These are phyloP conservation scores for Phytophthora europaea DNA, from an alignment of 352 stramenopile species.

Conservation along the genomic window DNA sequence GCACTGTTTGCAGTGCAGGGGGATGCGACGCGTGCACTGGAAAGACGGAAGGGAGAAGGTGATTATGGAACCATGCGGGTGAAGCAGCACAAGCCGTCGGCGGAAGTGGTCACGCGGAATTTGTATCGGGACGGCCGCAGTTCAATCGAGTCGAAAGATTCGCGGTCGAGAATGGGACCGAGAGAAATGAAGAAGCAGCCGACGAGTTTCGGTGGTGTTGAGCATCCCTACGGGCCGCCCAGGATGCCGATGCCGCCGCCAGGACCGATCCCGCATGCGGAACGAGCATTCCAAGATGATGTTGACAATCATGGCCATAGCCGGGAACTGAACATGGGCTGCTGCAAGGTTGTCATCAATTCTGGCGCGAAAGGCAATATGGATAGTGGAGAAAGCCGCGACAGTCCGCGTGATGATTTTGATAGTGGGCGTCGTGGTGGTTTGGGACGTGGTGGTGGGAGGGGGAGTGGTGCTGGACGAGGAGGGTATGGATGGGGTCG, in stretches of 20 bases:
- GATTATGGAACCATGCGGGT: constrained; percentile 38
- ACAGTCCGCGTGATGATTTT: constrained; percentile 5
- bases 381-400: constrained; percentile 9
- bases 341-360: constrained; percentile 53
- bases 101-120: constrained; percentile 37
- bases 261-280: constrained; percentile 16
- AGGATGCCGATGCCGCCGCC: constrained; percentile 27
- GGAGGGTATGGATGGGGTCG: constrained; percentile 25
- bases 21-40: constrained; percentile 3
- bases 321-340: constrained; percentile 47
- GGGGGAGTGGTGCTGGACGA: constrained; percentile 18
- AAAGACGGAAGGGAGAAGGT: background rate
- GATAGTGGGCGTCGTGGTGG: constrained; percentile 10
- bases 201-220: constrained; percentile 21
- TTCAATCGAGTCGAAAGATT: constrained; percentile 30
- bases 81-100: constrained; percentile 29
- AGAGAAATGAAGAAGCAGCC: constrained; percentile 15
- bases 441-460: constrained; percentile 17
- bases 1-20: background rate
- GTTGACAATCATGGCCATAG: constrained; percentile 24
- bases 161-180: background rate
- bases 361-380: constrained; percentile 3
- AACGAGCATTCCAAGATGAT: constrained; percentile 37
- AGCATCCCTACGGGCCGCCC: constrained; percentile 22
- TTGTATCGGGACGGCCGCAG: constrained; percentile 28